Evolutionary conservation across 805 yeast species (phyloP), one percentile per base, ranked within the genome.

Genomic region (Wickerhamiella sorbophila): DNA sequence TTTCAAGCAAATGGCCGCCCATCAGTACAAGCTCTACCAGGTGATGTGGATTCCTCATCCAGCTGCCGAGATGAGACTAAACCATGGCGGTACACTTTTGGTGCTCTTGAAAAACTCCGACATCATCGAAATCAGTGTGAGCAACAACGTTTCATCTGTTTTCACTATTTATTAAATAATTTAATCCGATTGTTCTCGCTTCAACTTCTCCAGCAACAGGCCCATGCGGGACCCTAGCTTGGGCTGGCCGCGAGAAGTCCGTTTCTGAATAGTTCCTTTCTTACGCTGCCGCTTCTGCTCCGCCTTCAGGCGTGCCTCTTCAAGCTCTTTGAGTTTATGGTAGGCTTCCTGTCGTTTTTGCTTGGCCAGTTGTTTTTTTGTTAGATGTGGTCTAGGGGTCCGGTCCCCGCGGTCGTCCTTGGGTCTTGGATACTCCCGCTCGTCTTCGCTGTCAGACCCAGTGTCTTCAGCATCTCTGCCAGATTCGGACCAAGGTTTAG

Each of bases 181-280:
- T n/a, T n/a, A n/a, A n/a, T n/a, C n/a, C n/a, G n/a, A n/a, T n/a
- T n/a, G n/a, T n/a, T 17, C 29, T 33, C 52, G 48, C 54, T 73
- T 76, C 46, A 87, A 82, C 59, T 85, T 83, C 41, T 80, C 91
- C 38, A 87, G 66, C 35, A 87, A 64, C 51, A 75, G 73, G 43
- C 75, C 78, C 44, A 87, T 83, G 59, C 93, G 73, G 14, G 95
- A 93, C 0, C 85, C 95, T 88, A 87, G 83, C 36, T 74, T 61
- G 2, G 96, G 96, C 58, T 87, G 97, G 0, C 97, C 97, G 3
- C 64, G 56, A 52, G 67, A 67, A 1, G 94, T 87, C 47, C 66
- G 76, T 44, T 70, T 66, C 6, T 67, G 62, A 40, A 77, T 50
- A 18, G 53, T 59, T 44, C 70, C 66, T 22, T 69, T 64, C 50